These are phyloP conservation scores for Brachypodium distachyon DNA, from an alignment of 202 grass and related monocot species.

Conservation along the genomic window DNA sequence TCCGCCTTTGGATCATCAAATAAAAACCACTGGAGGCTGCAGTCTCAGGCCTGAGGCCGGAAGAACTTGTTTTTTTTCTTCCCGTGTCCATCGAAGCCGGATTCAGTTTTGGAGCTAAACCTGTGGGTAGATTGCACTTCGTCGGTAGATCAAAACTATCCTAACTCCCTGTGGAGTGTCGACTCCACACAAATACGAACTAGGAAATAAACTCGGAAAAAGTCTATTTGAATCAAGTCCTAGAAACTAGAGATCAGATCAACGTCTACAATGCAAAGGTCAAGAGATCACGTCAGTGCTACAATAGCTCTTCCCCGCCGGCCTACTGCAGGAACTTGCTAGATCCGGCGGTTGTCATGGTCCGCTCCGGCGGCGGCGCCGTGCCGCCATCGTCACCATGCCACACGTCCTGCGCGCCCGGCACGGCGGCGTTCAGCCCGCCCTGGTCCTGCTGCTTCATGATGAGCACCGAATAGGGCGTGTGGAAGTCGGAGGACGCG, in stretches of 20 bases:
- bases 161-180: neutral
- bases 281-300: neutral
- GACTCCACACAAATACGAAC: neutral
- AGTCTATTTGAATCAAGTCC: constrained; percentile 9
- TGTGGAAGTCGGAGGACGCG: constrained; percentile 58
- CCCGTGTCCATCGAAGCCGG: too few relatives aligned
- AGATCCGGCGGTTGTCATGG: neutral
- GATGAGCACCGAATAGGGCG: constrained; percentile 64
- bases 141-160: too few relatives aligned
- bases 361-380: neutral
- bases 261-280: neutral
- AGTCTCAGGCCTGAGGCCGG: too few relatives aligned
- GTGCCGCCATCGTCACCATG: neutral
- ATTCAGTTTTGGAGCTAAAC: too few relatives aligned
- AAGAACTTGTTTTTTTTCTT: too few relatives aligned
- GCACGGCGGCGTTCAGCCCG: constrained; percentile 40
- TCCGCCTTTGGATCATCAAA: too few relatives aligned
- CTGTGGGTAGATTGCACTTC: too few relatives aligned
- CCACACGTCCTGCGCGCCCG: constrained; percentile 26
- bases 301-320: neutral
- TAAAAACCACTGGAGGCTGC: too few relatives aligned
- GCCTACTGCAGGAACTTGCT: constrained; percentile 1
- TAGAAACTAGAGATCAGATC: constrained; percentile 12
- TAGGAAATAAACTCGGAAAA: neutral
- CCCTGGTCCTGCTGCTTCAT: constrained; percentile 88